phyloP scores from a whole-genome alignment of 2,329 filamentous ascomycete genomes.

The Exophiala dermatitidis region DNA sequence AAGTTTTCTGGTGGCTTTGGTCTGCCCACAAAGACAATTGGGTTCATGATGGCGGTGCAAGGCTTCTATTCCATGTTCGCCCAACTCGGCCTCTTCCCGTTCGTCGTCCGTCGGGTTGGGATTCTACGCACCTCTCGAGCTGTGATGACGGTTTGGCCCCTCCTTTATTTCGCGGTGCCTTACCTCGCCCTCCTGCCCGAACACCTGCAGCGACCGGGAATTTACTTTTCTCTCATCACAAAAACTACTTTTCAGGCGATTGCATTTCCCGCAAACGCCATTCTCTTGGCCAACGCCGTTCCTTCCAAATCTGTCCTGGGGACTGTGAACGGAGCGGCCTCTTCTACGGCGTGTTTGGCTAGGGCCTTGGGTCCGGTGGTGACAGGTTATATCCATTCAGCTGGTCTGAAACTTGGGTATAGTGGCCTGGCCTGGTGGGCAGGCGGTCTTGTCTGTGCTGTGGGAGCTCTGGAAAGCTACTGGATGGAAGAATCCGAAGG shows the following conservation, averaged over 20 bases:
- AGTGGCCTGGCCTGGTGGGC: conserved; percentile 93
- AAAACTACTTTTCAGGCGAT: conserved; percentile 91
- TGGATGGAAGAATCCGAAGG: conserved; percentile 62
- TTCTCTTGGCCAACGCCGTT: conserved; percentile 81
- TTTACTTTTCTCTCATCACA: conserved; percentile 73
- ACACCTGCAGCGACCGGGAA: conserved; percentile 61
- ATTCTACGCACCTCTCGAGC: conserved; percentile 75
- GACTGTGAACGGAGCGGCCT: conserved; percentile 85
- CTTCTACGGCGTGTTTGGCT: conserved; percentile 81
- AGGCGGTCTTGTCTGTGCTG: conserved; percentile 65
- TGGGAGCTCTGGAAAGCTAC: conserved; percentile 67
- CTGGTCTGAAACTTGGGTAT: conserved; percentile 71
- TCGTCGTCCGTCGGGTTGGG: conserved; percentile 66
- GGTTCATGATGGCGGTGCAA: conserved; percentile 79
- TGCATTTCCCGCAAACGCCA: conserved; percentile 82
- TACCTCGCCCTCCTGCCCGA: conserved; percentile 81
- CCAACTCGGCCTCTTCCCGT: conserved; percentile 76
- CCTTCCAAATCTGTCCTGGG: conserved; percentile 78
- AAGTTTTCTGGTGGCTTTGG: conserved; percentile 83
- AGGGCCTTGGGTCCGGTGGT: conserved; percentile 83
- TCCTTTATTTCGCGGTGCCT: conserved; percentile 78
- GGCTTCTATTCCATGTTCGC: conserved; percentile 83
- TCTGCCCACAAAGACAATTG: conserved; percentile 74
- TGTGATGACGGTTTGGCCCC: conserved; percentile 73
- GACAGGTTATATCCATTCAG: conserved; percentile 75